Evolutionary conservation across 208 protist species (phyloP).

Genomic region (Crithidia expoeki): DNA sequence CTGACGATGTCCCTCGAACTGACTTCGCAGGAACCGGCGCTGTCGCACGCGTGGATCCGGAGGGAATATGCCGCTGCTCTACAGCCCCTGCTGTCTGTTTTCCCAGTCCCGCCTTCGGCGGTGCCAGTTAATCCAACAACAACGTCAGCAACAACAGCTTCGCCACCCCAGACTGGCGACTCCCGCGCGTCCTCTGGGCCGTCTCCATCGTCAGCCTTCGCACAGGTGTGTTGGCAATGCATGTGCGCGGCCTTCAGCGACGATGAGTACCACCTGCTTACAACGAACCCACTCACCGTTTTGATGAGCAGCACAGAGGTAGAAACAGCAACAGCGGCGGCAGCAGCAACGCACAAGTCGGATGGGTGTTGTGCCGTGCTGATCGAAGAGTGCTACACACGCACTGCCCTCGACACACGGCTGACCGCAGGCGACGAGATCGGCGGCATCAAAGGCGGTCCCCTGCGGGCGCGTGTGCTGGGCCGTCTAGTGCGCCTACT

Average conservation of each 20-base stretch:
- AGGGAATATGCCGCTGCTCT: slow-evolving; percentile 7
- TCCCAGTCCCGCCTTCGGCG: slow-evolving; percentile 11
- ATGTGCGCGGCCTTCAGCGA: slow-evolving; percentile 24
- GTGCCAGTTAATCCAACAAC: not conserved
- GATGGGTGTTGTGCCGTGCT: slow-evolving; percentile 14
- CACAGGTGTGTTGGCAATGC: slow-evolving; percentile 34
- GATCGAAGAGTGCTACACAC: slow-evolving; percentile 24
- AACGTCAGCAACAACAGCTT: not conserved
- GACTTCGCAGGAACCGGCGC: slow-evolving; percentile 12
- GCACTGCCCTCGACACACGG: slow-evolving; percentile 16
- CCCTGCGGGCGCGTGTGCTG: slow-evolving; percentile 30
- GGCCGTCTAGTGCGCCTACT: slow-evolving; percentile 45
- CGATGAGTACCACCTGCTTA: slow-evolving; percentile 32
- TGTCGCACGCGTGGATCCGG: not conserved
- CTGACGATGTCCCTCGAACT: slow-evolving; percentile 28
- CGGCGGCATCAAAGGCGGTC: slow-evolving; percentile 19
- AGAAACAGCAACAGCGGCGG: not conserved
- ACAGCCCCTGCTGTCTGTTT: slow-evolving; percentile 16
- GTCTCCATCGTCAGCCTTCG: slow-evolving; percentile 9
- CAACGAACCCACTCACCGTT: slow-evolving; percentile 22
- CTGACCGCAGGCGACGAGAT: slow-evolving; percentile 17
- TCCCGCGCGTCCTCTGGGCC: not conserved
- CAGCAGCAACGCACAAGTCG: not conserved
- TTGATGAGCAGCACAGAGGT: slow-evolving; percentile 20
- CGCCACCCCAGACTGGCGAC: not conserved